Evolutionary conservation across 2,329 filamentous ascomycete species (phyloP).

Genomic region (Alternaria conjuncta): DNA sequence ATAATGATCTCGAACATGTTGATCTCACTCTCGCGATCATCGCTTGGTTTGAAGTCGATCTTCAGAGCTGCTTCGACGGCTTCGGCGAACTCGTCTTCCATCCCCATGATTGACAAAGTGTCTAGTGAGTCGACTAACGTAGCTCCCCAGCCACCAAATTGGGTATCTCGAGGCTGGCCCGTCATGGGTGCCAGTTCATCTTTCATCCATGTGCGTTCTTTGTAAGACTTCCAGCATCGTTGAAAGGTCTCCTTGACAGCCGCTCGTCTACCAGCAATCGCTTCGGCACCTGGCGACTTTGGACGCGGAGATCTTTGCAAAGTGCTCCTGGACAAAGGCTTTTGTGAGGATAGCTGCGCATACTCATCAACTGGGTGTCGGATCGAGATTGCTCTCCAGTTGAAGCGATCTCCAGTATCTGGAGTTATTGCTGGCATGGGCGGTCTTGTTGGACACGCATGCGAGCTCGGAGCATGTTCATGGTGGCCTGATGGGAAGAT

Average conservation of each 20-base stretch:
- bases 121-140: constrained; percentile 54
- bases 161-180: constrained; percentile 44
- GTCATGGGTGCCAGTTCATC: constrained; percentile 55
- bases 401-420: constrained; percentile 17
- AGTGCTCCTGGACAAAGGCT: not conserved
- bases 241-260: constrained; percentile 44
- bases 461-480: constrained; percentile 1
- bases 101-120: constrained; percentile 55
- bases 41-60: constrained; percentile 51
- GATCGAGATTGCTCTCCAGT: constrained; percentile 20
- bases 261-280: constrained; percentile 2
- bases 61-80: constrained; percentile 50
- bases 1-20: constrained; percentile 63
- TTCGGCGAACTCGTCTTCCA: constrained; percentile 53
- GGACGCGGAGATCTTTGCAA: not conserved
- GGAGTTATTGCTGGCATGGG: constrained; percentile 15
- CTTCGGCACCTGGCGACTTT: not conserved
- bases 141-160: constrained; percentile 56
- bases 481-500: constrained; percentile 7
- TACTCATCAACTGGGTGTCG: constrained; percentile 15
- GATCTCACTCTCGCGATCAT: constrained; percentile 47
- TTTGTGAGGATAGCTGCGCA: not conserved
- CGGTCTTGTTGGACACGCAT: constrained; percentile 17
- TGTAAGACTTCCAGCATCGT: constrained; percentile 58
- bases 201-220: constrained; percentile 54